phyloP scores from a whole-genome alignment of 164 flowering plant species.

The Magnolia officinalis region DNA sequence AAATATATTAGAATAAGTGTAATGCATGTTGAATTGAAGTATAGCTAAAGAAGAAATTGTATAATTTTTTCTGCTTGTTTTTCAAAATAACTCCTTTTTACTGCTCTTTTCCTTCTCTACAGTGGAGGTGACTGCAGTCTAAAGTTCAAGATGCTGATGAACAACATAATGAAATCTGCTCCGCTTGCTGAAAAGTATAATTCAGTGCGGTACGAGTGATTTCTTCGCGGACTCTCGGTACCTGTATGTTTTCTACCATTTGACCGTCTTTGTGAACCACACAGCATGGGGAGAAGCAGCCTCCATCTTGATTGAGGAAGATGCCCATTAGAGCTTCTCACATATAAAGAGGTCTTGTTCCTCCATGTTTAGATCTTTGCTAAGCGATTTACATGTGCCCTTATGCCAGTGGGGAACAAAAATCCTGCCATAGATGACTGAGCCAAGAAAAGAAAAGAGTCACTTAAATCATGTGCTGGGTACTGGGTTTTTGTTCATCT shows the following conservation, averaged over 20 bases:
- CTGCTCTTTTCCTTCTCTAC: slow-evolving; percentile 16
- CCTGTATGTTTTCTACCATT: background rate
- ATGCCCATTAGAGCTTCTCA: background rate
- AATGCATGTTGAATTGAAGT: background rate
- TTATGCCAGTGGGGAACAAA: background rate
- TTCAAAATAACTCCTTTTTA: background rate
- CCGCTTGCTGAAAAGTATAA: slow-evolving; percentile 65
- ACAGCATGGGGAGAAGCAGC: background rate
- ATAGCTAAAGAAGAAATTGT: background rate
- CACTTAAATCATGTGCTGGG: background rate
- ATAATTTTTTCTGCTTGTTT: background rate
- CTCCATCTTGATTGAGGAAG: background rate
- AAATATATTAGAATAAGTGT: background rate
- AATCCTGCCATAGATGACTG: background rate
- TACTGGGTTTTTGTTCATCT: background rate
- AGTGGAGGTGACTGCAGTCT: slow-evolving; percentile 95
- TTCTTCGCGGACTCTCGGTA: background rate
- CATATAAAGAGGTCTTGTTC: background rate
- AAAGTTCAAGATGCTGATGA: slow-evolving; percentile 84
- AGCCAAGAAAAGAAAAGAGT: background rate
- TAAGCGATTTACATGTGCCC: background rate
- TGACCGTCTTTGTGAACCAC: background rate
- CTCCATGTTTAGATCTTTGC: background rate
- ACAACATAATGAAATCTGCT: slow-evolving; percentile 55
- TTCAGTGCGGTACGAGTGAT: slow-evolving; percentile 79